Evolutionary conservation across 352 stramenopile species (phyloP), one percentile per base, ranked within the genome.

Genomic region (Pythium monospermum): DNA sequence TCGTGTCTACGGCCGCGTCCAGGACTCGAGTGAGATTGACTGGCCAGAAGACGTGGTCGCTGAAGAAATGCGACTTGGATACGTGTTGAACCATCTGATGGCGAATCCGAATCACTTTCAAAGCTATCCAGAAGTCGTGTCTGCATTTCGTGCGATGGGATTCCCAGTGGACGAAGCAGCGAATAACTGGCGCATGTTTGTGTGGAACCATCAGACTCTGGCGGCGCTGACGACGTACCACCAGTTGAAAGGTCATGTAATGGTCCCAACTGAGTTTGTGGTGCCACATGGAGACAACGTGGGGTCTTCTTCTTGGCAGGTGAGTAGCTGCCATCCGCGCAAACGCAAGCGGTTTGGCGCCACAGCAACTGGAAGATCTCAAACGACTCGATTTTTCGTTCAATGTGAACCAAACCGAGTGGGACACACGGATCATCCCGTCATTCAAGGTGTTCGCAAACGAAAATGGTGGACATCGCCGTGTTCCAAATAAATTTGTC

Each of bases 131-230:
- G 4, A 31, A 4, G 41, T 63, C 35, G 26, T 49, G 0, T 15
- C 7, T 6, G 36, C 13, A 10, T 41, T 63, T 1, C 47, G 21
- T 6, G 55, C 19, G 2, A 49, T 63, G 13, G 55, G 47, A 4
- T 43, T 63, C 26, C 55, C 55, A 1, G 22, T 53, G 18, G 47
- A 55, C 21, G 27, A 30, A 1, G 54, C n/a, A n/a, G n/a, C n/a
- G n/a, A n/a, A n/a, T n/a, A n/a, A n/a, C n/a, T n/a, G n/a, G n/a
- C n/a, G n/a, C n/a, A n/a, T n/a, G n/a, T n/a, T n/a, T n/a, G n/a
- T n/a, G 16, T 53, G 45, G 45, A n/a, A 16, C 13, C 11, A 5
- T 2, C 15, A 25, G 4, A 35, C 43, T 25, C 22, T 53, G 13
- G 32, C 45, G 15, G 22, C 32, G 4, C 18, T 53, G 12, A 16